A percentile compares a stretch with the other conserved stretches of the same genome.
Conservation (phyloP, 345 rosid species). For the Hibiscus mutabilis region DNA sequence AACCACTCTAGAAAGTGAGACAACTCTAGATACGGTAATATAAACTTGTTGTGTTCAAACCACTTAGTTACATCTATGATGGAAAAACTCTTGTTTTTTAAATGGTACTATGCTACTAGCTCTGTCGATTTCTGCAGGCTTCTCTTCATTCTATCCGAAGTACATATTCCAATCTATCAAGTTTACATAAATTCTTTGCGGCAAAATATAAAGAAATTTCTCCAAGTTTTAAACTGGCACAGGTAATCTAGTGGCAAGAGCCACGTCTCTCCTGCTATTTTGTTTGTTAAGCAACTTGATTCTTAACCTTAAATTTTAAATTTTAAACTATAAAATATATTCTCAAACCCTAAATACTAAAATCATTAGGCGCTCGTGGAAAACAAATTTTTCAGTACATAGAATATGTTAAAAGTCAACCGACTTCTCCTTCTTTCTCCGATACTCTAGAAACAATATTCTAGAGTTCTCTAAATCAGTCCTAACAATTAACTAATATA, state of each 20-base stretch:
- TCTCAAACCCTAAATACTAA: too few species aligned
- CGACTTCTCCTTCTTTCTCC: too few species aligned
- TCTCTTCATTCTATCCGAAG: slow-evolving; percentile 95
- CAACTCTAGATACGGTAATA: slow-evolving; percentile 92
- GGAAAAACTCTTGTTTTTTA: slow-evolving; percentile 6
- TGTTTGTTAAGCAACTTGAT: not conserved
- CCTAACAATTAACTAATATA: too few species aligned
- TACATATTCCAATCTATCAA: slow-evolving; percentile 72
- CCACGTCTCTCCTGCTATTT: not conserved
- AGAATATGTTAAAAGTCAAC: too few species aligned
- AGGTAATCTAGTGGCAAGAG: slow-evolving; percentile 44
- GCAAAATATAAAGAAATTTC: slow-evolving; percentile 87
- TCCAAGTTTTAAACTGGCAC: slow-evolving; percentile 90
- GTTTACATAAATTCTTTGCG: slow-evolving; percentile 86
- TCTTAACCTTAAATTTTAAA: too few species aligned
- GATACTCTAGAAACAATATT: too few species aligned
- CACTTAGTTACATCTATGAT: not conserved
- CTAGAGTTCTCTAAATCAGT: too few species aligned
- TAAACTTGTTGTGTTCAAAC: slow-evolving; percentile 11
- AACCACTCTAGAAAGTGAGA: too few species aligned
- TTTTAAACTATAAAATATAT: too few species aligned
- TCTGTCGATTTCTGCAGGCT: slow-evolving; percentile 49
- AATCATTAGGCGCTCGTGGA: too few species aligned
- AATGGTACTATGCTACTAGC: slow-evolving; percentile 7
- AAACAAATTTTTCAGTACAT: too few species aligned